phyloP scores from a whole-genome alignment of 805 yeast genomes.

The Helenozyma baotianmanensis region DNA sequence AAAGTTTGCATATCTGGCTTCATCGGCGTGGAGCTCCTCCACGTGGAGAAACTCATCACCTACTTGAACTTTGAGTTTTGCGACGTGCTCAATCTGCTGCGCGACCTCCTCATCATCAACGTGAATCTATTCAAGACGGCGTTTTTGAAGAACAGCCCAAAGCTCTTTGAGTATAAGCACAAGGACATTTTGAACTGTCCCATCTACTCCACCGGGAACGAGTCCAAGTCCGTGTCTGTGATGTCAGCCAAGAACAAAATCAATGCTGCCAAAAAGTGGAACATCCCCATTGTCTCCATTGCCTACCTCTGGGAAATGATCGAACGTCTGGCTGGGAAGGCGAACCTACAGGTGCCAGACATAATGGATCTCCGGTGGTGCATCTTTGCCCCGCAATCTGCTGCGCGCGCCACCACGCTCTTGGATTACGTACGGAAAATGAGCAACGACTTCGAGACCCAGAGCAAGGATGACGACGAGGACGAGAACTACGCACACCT shows the following conservation, averaged over 20 bases:
- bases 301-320: conserved; percentile 52
- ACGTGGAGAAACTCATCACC: conserved; percentile 58
- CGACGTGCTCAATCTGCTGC: conserved; percentile 43
- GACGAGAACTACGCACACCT: conserved; percentile 27
- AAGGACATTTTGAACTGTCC: conserved; percentile 33
- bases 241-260: conserved; percentile 51
- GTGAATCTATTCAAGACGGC: conserved; percentile 40
- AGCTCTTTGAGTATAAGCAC: conserved; percentile 34
- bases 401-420: conserved; percentile 20
- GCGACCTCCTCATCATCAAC: conserved; percentile 57
- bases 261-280: conserved; percentile 53
- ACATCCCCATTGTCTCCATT: conserved; percentile 53
- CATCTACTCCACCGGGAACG: conserved; percentile 19
- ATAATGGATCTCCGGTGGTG: conserved; percentile 51
- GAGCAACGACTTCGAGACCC: too few relatives aligned
- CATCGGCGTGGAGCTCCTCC: conserved; percentile 70
- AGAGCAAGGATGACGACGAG: background rate
- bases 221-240: conserved; percentile 26
- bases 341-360: conserved; percentile 29
- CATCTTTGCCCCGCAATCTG: conserved; percentile 43
- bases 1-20: conserved; percentile 65
- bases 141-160: conserved; percentile 36
- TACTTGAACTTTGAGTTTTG: conserved; percentile 49
- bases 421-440: conserved; percentile 7
- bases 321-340: conserved; percentile 17